Evolutionary conservation across 2,329 filamentous ascomycete species (phyloP), one percentile per base, ranked within the genome.

Genomic region (Ophiocordyceps robertsii): DNA sequence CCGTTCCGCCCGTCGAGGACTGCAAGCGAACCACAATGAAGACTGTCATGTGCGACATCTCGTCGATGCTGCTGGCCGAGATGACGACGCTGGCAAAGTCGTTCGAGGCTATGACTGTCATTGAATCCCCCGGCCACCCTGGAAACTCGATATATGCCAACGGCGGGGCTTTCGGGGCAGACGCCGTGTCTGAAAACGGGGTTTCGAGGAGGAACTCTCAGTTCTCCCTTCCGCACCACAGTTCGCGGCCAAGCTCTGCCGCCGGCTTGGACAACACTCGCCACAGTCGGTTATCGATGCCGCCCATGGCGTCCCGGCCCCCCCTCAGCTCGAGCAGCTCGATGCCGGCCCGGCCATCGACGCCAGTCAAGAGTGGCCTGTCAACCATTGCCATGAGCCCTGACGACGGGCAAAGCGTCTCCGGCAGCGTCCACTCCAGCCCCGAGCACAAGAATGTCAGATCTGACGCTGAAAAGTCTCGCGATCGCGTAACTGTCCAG

Each of bases 21-120:
- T 84, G 80, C 38, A 84, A 80, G 54, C 73, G 77, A 39, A 92
- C 87, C 2, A 92, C 87, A 1, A 80, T 89, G 59, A 86, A 84
- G 62, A 84, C 82, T 0, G 72, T 84, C 53, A 80, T 90, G 75
- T 87, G 83, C 55, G 81, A 87, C 57, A 74, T 89, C 43, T 85
- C 83, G 4, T 82, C 82, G 12, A 56, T 84, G 41, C 61, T 90
- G 38, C 67, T 90, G 19, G 82, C 82, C 17, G 84, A 87, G 61
- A 78, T 90, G 72, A 83, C 80, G 29, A 77, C 75, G 1, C 69
- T 86, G 45, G 83, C 82, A 44, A 85, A 76, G 53, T 82, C 76
- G 0, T 75, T 85, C 44, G 83, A 88, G 58, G 80, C 67, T 24
- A 73, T 84, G 64, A 80, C 81, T 4, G 80, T 76, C 4, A 80